Evolutionary conservation across 2,329 filamentous ascomycete species (phyloP).

Genomic region (Pseudogymnoascus sp.): DNA sequence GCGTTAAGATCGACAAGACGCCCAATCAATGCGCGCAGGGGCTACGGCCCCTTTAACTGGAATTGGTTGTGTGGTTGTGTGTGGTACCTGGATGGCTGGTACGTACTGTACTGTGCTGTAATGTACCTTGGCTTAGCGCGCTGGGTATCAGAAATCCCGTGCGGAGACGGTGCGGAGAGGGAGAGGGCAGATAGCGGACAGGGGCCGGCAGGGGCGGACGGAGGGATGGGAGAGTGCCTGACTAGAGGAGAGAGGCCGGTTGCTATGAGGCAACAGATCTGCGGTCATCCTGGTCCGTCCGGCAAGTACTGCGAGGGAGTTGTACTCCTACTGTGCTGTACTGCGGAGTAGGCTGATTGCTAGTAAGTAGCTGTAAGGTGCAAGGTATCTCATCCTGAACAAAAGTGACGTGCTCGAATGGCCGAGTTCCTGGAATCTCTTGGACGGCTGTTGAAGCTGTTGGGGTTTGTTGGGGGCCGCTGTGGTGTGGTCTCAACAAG

Average conservation of each 20-base stretch:
- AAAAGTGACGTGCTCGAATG: background rate
- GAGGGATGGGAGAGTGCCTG: background rate
- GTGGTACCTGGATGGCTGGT: background rate
- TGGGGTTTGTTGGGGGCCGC: background rate
- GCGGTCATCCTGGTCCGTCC: background rate
- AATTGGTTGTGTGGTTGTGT: too few species aligned
- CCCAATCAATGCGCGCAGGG: background rate
- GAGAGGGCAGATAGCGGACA: background rate
- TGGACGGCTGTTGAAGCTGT: background rate
- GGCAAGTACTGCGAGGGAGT: background rate
- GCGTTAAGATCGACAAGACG: background rate
- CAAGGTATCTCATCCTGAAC: background rate
- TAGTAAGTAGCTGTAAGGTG: background rate
- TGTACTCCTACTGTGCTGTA: too few species aligned
- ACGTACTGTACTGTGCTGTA: background rate
- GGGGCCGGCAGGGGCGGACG: background rate
- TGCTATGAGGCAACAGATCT: slow-evolving; percentile 1
- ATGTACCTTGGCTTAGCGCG: too few species aligned
- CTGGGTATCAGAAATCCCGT: background rate
- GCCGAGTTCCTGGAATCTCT: background rate
- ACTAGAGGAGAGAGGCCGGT: too few species aligned
- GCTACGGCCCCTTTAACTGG: background rate
- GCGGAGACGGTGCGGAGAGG: background rate
- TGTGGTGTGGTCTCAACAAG: background rate
- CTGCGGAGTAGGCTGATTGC: background rate